phyloP scores from a whole-genome alignment of 768 basidiomycete genomes.

The Termitomyces sp. region DNA sequence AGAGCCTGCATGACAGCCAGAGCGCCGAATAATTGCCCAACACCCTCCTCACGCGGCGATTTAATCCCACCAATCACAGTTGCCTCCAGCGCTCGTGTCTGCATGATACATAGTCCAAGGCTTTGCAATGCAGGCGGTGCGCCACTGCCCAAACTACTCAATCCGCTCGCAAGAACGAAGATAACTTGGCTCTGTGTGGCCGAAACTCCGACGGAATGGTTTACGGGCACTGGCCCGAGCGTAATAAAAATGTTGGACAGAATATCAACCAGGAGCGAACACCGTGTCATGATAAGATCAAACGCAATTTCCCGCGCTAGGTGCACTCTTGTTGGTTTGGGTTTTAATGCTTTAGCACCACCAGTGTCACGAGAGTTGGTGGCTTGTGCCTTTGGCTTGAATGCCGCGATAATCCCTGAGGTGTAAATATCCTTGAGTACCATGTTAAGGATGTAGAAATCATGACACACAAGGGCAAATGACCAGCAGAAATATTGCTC shows the following conservation, averaged over 20 bases:
- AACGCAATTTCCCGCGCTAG: slow-evolving; percentile 64
- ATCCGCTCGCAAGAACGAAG: slow-evolving; percentile 56
- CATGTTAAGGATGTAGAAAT: neutral
- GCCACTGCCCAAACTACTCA: slow-evolving; percentile 63
- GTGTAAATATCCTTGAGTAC: neutral
- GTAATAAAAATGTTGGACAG: slow-evolving; percentile 55
- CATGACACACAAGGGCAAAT: slow-evolving; percentile 29
- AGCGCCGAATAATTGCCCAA: slow-evolving; percentile 65
- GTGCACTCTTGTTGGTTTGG: slow-evolving; percentile 43
- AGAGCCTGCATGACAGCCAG: slow-evolving; percentile 65
- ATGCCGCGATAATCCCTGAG: slow-evolving; percentile 52
- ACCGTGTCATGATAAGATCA: slow-evolving; percentile 56
- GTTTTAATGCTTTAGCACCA: slow-evolving; percentile 18
- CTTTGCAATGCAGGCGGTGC: slow-evolving; percentile 65
- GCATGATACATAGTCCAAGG: slow-evolving; percentile 60
- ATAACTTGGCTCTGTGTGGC: slow-evolving; percentile 31
- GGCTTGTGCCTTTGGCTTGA: slow-evolving; percentile 39
- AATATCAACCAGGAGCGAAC: slow-evolving; percentile 62
- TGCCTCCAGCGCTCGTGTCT: slow-evolving; percentile 33
- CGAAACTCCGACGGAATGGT: slow-evolving; percentile 14
- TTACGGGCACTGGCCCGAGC: slow-evolving; percentile 41
- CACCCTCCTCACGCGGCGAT: slow-evolving; percentile 19
- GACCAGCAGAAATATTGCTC: slow-evolving; percentile 58
- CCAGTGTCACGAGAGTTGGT: neutral
- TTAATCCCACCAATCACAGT: slow-evolving; percentile 1